Percentiles rank a stretch among this genome's conserved stretches.
These are phyloP conservation scores for Rhizophora mangle DNA, from an alignment of 345 rosid species.

Conservation along the genomic window DNA sequence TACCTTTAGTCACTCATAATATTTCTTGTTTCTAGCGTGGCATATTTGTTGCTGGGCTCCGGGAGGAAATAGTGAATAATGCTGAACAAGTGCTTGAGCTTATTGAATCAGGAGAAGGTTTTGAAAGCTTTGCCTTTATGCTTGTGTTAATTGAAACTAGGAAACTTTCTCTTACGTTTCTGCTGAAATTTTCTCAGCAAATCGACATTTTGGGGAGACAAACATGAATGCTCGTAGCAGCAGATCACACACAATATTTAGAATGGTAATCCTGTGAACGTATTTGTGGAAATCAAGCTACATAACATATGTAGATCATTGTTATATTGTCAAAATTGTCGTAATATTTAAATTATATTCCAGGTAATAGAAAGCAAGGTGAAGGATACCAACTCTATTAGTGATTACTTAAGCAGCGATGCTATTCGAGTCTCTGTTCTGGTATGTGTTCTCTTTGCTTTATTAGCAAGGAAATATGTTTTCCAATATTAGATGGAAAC, in stretches of 20 bases:
- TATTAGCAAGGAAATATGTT: background rate
- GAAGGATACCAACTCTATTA: conserved; percentile 38
- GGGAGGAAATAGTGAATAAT: conserved; percentile 75
- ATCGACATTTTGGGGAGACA: conserved; percentile 95
- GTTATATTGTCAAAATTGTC: background rate
- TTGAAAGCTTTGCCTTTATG: conserved; percentile 6
- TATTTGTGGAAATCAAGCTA: background rate
- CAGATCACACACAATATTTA: conserved; percentile 93
- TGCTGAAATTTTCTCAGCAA: conserved; percentile 36
- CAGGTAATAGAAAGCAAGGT: conserved; percentile 93
- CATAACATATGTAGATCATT: background rate
- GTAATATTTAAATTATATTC: conserved; percentile 10
- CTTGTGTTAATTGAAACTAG: background rate
- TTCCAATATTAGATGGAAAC: conserved; percentile 3
- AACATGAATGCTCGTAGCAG: conserved; percentile 95
- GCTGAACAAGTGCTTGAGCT: conserved; percentile 84
- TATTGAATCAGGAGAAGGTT: conserved; percentile 89
- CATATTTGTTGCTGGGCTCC: conserved; percentile 81
- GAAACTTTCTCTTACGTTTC: conserved; percentile 4
- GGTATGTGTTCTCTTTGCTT: conserved; percentile 43
- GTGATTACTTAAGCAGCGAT: conserved; percentile 42
- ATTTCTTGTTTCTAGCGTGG: conserved; percentile 57
- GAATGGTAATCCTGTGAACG: conserved; percentile 62
- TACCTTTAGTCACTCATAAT: background rate
- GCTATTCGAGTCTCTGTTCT: conserved; percentile 83